Conservation (phyloP, 495 filamentous ascomycete species). For the Pseudoneurospora amorphoporcata region DNA sequence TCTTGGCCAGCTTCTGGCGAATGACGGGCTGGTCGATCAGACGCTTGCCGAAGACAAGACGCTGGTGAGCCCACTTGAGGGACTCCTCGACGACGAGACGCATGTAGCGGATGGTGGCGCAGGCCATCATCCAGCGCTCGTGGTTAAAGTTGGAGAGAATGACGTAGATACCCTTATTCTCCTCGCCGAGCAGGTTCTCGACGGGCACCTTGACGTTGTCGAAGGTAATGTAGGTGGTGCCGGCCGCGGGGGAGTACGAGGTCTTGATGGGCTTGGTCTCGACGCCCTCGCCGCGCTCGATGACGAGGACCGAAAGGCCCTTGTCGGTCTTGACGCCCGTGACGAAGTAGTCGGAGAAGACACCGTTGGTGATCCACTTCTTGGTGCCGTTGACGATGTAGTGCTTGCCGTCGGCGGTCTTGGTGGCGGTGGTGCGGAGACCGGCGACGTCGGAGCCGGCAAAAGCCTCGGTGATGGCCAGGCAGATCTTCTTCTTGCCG, state of each 20-base stretch:
- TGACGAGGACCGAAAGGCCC: slow-evolving; percentile 68
- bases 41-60: slow-evolving; percentile 74
- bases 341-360: slow-evolving; percentile 77
- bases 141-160: slow-evolving; percentile 85
- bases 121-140: slow-evolving; percentile 62
- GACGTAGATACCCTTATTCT: slow-evolving; percentile 82
- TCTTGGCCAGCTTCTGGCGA: slow-evolving; percentile 76
- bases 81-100: slow-evolving; percentile 72
- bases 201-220: slow-evolving; percentile 81
- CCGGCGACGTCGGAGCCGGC: slow-evolving; percentile 81
- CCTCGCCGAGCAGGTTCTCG: slow-evolving; percentile 68
- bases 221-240: slow-evolving; percentile 72
- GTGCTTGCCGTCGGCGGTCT: slow-evolving; percentile 73
- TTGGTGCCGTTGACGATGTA: slow-evolving; percentile 86
- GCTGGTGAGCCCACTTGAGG: slow-evolving; percentile 82
- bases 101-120: slow-evolving; percentile 51
- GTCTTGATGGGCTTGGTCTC: slow-evolving; percentile 81
- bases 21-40: slow-evolving; percentile 80
- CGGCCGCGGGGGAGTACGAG: slow-evolving; percentile 69
- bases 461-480: slow-evolving; percentile 85
- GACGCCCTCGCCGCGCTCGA: slow-evolving; percentile 57
- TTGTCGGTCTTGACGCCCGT: slow-evolving; percentile 73
- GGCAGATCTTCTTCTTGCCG: slow-evolving; percentile 77
- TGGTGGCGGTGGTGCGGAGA: slow-evolving; percentile 67
- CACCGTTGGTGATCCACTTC: slow-evolving; percentile 92